These are phyloP conservation scores for Fraxinus floribunda DNA, from an alignment of 305 asterid genomes.

Conservation along the genomic window DNA sequence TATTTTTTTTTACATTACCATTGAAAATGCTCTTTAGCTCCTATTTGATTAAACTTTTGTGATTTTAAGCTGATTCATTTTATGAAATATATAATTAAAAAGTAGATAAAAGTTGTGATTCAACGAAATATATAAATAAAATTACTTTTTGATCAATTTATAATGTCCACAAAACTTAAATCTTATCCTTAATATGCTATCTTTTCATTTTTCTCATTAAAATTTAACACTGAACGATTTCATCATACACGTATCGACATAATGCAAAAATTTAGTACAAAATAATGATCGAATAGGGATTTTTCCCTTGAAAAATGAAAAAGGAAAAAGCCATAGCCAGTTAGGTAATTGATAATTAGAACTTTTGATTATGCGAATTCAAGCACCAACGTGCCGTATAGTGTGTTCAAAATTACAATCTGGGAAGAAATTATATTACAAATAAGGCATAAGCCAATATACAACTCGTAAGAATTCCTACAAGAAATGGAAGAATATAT, in stretches of 20 bases:
- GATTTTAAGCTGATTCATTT: no score
- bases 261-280: background rate
- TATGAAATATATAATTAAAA: background rate
- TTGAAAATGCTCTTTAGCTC: background rate
- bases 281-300: background rate
- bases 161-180: background rate
- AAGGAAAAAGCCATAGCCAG: background rate
- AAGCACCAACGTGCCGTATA: background rate
- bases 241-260: background rate
- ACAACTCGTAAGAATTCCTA: slow-evolving; percentile 40
- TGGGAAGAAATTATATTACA: slow-evolving; percentile 37
- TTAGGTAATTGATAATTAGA: background rate
- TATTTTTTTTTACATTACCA: no score
- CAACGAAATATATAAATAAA: no score
- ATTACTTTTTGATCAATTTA: background rate
- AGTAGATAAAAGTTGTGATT: background rate
- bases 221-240: no score
- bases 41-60: background rate
- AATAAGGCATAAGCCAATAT: slow-evolving; percentile 24
- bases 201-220: background rate
- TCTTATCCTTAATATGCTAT: background rate
- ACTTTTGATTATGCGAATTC: background rate
- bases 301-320: background rate
- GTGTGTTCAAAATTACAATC: slow-evolving; percentile 18
- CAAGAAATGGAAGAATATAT: slow-evolving; percentile 2